Evolutionary conservation across 768 basidiomycete species (phyloP), one percentile per base, ranked within the genome.

Genomic region (Gymnopilus junonius): DNA sequence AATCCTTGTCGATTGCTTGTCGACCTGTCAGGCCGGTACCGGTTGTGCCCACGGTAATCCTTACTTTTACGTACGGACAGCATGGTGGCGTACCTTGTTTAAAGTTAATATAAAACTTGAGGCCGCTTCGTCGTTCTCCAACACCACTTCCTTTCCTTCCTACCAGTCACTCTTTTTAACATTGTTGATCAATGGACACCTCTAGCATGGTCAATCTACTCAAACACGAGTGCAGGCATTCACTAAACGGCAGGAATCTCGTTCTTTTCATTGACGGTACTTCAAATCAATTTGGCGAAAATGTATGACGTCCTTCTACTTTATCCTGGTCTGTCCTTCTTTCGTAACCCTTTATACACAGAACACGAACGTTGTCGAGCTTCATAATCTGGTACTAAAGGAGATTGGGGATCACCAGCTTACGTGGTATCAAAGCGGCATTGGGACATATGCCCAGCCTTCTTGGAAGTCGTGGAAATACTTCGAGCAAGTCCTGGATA

Each of bases 211-310:
- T 12, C 23, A 12, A 12, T 21, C n/a, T 21, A 21, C 11, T 27
- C 2, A 46, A 25, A 20, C 21, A 25, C 11, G 45, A 21, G 23
- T 46, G 45, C 23, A 23, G 45, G 45, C 45, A 46, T 23, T 23
- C 45, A 3, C 32, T 17, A 8, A 54, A 20, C 17, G 43, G 43
- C 1, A 45, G 93, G 31, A 89, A 87, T 39, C 60, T 73, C 4
- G 59, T 70, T 11, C 54, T 73, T 12, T 66, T 62, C 40, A 67
- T 71, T 34, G 75, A 76, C 53, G 75, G 75, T 1, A 75, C 75
- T 8, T 65, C 74, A 3, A 76, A 74, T 46, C 67, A 73, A 40
- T 75, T 71, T 40, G 71, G 71, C 2, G 54, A 59, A 6, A 61
- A 64, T 53, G 72, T 70, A 31, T 2, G 53, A 32, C 43, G 20